phyloP scores from a whole-genome alignment of 2,329 filamentous ascomycete species.

The Diplodia intermedia region DNA sequence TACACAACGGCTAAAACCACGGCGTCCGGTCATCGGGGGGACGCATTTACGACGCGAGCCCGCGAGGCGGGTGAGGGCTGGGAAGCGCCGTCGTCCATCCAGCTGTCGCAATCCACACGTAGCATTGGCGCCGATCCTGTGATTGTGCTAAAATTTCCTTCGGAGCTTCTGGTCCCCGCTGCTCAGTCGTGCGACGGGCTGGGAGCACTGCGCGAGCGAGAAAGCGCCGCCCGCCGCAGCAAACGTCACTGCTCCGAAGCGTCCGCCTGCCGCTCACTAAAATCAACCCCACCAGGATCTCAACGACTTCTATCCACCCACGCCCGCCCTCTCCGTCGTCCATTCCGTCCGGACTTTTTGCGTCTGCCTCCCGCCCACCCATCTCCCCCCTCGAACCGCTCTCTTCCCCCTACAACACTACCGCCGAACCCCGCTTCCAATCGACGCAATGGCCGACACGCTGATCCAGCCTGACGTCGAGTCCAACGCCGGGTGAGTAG shows the following conservation, averaged over 20 bases:
- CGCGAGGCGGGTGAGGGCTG: neutral
- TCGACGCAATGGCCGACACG: slow-evolving; percentile 55
- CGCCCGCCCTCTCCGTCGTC: slow-evolving; percentile 3
- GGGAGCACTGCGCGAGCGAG: slow-evolving; percentile 6
- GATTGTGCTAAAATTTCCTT: slow-evolving; percentile 29
- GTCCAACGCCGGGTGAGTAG: slow-evolving; percentile 55
- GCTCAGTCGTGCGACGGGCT: slow-evolving; percentile 28
- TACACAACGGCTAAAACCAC: slow-evolving; percentile 13
- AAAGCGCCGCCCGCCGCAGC: slow-evolving; percentile 20
- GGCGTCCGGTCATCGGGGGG: slow-evolving; percentile 30
- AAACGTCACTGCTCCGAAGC: slow-evolving; percentile 31
- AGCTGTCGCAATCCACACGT: slow-evolving; percentile 4
- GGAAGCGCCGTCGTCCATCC: neutral
- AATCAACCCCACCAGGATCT: slow-evolving; percentile 30
- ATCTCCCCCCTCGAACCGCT: neutral
- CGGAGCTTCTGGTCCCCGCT: slow-evolving; percentile 17
- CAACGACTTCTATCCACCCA: slow-evolving; percentile 27
- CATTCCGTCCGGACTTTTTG: slow-evolving; percentile 17
- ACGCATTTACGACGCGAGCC: slow-evolving; percentile 3
- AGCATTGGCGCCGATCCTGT: slow-evolving; percentile 23
- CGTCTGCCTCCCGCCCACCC: slow-evolving; percentile 3
- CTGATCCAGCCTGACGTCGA: slow-evolving; percentile 56
- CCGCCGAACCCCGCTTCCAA: neutral
- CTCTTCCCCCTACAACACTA: neutral
- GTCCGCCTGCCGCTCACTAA: slow-evolving; percentile 23